Evolutionary conservation across 1,284 basidiomycete genomes (phyloP).

Genomic region (Sanguinoderma infundibulare): DNA sequence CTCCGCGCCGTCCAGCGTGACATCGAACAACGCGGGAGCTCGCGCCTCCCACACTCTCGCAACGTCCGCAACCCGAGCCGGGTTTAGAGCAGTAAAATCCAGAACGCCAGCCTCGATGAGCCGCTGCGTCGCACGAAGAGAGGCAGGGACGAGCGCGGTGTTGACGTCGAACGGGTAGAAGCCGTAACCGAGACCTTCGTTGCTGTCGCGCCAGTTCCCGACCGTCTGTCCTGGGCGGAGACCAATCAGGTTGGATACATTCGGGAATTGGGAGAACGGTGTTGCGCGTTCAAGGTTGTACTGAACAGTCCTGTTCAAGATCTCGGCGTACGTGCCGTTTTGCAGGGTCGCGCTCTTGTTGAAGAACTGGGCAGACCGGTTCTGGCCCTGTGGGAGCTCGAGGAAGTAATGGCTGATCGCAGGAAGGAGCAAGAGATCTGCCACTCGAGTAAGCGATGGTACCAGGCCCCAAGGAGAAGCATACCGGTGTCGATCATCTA

Average conservation of each 20-base stretch:
- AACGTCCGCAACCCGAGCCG: conserved; percentile 28
- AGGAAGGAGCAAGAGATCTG: conserved; percentile 47
- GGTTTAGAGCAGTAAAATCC: conserved; percentile 9
- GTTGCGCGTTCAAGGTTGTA: conserved; percentile 32
- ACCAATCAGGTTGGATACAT: conserved; percentile 35
- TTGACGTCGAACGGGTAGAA: conserved; percentile 54
- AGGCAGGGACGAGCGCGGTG: conserved; percentile 51
- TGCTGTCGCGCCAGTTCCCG: conserved; percentile 57
- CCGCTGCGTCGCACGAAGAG: conserved; percentile 46
- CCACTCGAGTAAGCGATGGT: background rate
- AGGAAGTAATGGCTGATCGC: conserved; percentile 46
- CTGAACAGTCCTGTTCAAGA: conserved; percentile 37
- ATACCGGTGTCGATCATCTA: conserved; percentile 22
- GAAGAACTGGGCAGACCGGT: conserved; percentile 30
- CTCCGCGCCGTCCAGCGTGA: conserved; percentile 36
- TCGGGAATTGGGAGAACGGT: conserved; percentile 40
- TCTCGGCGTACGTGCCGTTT: conserved; percentile 41
- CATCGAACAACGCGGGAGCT: conserved; percentile 46
- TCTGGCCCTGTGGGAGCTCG: conserved; percentile 38
- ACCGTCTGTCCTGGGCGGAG: conserved; percentile 37
- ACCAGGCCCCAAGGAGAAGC: background rate
- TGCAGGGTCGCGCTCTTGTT: conserved; percentile 38
- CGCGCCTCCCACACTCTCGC: conserved; percentile 47
- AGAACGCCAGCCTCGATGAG: conserved; percentile 41
- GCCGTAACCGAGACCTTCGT: conserved; percentile 50